Evolutionary conservation across 441 rosid species (phyloP).

Genomic region (Pelargonium australe): DNA sequence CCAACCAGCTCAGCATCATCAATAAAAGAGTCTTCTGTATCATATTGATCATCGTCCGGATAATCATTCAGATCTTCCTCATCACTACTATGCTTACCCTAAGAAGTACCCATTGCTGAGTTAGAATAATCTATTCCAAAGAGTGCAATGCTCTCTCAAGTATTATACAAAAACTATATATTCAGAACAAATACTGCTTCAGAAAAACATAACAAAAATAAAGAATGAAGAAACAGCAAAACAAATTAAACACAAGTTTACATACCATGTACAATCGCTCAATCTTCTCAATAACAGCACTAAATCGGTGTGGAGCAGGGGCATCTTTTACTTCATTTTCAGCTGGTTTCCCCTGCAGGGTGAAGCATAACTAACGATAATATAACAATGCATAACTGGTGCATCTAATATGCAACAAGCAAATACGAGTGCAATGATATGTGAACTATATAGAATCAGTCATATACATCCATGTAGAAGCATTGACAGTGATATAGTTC

Average conservation of each 20-base stretch:
- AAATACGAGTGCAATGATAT: neutral
- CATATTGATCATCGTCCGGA: constrained; percentile 96
- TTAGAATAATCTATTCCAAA: constrained; percentile 19
- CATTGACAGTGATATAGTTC: no score
- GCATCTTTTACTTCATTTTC: constrained; percentile 55
- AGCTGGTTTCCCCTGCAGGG: constrained; percentile 43
- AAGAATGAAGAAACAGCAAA: neutral
- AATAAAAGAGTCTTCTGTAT: constrained; percentile 95
- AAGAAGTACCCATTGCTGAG: constrained; percentile 21
- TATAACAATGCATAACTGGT: neutral
- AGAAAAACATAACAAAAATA: neutral
- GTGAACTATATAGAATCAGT: no score
- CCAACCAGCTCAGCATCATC: constrained; percentile 94
- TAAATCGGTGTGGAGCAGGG: constrained; percentile 63
- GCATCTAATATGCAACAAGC: neutral
- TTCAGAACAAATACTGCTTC: neutral
- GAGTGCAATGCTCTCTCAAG: constrained; percentile 1
- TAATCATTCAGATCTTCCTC: constrained; percentile 81
- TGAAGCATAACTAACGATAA: constrained; percentile 18
- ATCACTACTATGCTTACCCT: constrained; percentile 98
- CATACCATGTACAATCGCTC: constrained; percentile 91
- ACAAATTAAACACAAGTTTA: neutral
- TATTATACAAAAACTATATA: neutral
- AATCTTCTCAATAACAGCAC: constrained; percentile 98
- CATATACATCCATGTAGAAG: no score